Conservation (phyloP, 2,329 filamentous ascomycete genomes). For the Paecilomyces dactylethromorphus region DNA sequence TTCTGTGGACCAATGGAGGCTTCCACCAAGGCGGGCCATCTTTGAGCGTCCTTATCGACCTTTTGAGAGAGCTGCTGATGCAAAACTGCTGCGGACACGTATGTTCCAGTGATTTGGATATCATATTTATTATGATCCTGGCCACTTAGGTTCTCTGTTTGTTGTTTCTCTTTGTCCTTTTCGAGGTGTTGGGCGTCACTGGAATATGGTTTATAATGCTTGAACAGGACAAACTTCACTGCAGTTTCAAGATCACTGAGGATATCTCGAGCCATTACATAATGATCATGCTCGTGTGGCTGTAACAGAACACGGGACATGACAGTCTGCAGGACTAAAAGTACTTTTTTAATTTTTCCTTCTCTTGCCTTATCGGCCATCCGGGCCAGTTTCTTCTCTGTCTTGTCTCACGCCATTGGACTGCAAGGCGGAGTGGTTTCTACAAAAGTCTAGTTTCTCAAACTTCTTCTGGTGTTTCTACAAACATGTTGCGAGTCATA, state of each 20-base stretch:
- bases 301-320: background rate
- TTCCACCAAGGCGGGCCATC: background rate
- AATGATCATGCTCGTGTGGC: background rate
- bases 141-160: background rate
- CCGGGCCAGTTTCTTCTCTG: background rate
- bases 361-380: background rate
- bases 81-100: background rate
- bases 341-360: background rate
- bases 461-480: background rate
- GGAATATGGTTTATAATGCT: background rate
- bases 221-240: background rate
- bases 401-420: background rate
- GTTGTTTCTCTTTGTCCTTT: background rate
- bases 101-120: background rate
- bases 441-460: background rate
- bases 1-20: slow-evolving; percentile 4
- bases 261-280: background rate
- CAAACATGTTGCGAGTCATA: background rate
- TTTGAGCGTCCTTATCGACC: background rate
- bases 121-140: background rate
- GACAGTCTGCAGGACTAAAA: background rate
- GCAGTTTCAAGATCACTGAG: background rate
- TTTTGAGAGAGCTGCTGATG: background rate
- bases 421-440: background rate
- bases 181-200: background rate